Percentiles rank a stretch among this genome's conserved stretches.
Conservation (phyloP, 2,329 filamentous ascomycete species). For the Cladosporium sp. region DNA sequence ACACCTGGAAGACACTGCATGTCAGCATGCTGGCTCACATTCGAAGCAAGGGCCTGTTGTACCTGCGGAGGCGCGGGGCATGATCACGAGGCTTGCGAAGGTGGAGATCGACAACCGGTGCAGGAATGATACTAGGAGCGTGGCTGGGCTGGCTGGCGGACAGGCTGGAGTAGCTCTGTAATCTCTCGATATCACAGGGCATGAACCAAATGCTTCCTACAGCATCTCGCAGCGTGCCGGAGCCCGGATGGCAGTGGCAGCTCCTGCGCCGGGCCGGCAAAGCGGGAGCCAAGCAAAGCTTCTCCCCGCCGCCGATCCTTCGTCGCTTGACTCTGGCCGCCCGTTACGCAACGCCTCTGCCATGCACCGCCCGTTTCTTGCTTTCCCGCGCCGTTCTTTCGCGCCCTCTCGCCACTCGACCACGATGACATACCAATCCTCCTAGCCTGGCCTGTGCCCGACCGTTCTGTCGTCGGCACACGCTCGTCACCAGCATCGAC, state of each 20-base stretch:
- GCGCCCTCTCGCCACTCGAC: not conserved
- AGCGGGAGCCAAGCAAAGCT: not conserved
- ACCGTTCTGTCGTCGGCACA: too few species aligned
- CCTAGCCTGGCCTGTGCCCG: not conserved
- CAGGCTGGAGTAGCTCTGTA: too few species aligned
- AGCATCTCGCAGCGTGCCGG: too few species aligned
- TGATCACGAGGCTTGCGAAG: not conserved
- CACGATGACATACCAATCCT: not conserved
- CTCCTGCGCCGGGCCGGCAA: not conserved
- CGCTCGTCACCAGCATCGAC: too few species aligned
- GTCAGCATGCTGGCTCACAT: not conserved
- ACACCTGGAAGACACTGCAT: constrained; percentile 46
- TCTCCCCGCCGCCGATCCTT: not conserved
- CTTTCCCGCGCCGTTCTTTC: not conserved
- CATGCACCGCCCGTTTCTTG: not conserved
- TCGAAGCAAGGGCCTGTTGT: not conserved
- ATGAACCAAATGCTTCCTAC: too few species aligned
- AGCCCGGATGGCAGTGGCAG: too few species aligned
- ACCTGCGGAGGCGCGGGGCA: constrained; percentile 11
- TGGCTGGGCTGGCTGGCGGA: too few species aligned
- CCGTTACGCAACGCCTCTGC: too few species aligned
- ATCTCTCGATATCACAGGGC: too few species aligned
- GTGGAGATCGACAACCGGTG: too few species aligned
- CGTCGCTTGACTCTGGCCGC: too few species aligned
- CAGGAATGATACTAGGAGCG: too few species aligned